phyloP scores from a whole-genome alignment of 495 filamentous ascomycete genomes.

The Pseudoneurospora amorphoporcata region DNA sequence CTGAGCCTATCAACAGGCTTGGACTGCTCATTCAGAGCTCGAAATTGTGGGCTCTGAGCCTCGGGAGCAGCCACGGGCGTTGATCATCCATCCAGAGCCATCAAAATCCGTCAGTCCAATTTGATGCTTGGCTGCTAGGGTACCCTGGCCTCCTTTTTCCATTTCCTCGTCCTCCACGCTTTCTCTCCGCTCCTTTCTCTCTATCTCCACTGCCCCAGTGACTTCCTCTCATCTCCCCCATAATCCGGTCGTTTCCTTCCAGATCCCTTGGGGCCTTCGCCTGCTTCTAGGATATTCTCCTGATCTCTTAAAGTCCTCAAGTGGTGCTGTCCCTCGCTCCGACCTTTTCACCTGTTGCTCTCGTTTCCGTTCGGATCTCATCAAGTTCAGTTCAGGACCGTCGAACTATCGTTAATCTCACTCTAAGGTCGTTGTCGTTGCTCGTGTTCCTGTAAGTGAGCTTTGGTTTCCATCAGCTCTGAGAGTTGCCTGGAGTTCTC shows the following conservation, averaged over 20 bases:
- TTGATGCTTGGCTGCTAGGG: neutral
- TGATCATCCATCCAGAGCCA: neutral
- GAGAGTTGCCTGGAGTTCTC: neutral
- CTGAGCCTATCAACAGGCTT: neutral
- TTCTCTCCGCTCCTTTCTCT: constrained; percentile 7
- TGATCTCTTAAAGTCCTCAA: constrained; percentile 1
- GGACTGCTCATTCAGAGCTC: neutral
- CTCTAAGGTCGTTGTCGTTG: neutral
- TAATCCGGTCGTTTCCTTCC: constrained; percentile 4
- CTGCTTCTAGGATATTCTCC: constrained; percentile 4
- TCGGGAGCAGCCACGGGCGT: constrained; percentile 14
- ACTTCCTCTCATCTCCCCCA: neutral
- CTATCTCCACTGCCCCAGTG: constrained; percentile 6
- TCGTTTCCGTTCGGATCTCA: constrained; percentile 4
- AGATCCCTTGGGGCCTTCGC: constrained; percentile 3
- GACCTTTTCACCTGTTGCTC: constrained; percentile 11
- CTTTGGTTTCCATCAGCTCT: neutral
- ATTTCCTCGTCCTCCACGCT: constrained; percentile 2
- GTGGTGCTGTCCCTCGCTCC: constrained; percentile 21
- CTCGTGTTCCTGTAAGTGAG: neutral
- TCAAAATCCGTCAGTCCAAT: constrained; percentile 3
- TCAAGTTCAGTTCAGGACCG: neutral
- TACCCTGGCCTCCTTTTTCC: constrained; percentile 7
- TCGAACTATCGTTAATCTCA: neutral
- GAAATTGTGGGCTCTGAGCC: neutral